These are phyloP conservation scores for Rhodotorula graminis DNA, from an alignment of 768 basidiomycete genomes.

Conservation along the genomic window DNA sequence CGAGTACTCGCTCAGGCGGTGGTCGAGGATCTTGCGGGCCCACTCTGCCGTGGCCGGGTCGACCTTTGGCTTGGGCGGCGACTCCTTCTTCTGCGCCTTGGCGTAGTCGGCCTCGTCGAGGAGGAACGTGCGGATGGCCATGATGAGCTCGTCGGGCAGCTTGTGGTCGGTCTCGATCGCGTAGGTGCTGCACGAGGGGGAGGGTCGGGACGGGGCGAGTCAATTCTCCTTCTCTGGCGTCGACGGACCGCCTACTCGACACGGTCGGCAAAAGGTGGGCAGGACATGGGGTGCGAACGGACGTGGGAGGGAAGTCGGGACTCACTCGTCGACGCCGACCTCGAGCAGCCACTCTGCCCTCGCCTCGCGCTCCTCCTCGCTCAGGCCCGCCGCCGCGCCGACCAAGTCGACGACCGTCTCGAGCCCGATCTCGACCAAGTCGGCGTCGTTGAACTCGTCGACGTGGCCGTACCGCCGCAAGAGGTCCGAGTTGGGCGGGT, in stretches of 20 bases:
- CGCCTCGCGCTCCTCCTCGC: slow-evolving; percentile 50
- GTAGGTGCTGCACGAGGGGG: slow-evolving; percentile 52
- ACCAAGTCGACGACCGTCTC: slow-evolving; percentile 40
- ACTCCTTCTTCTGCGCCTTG: slow-evolving; percentile 59
- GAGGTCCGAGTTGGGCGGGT: slow-evolving; percentile 82
- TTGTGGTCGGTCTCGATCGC: slow-evolving; percentile 54
- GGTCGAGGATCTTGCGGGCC: slow-evolving; percentile 53
- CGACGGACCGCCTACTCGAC: too few species aligned
- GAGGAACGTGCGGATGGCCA: slow-evolving; percentile 63
- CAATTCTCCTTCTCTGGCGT: too few species aligned
- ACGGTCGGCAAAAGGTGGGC: too few species aligned
- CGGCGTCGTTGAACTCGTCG: slow-evolving; percentile 53
- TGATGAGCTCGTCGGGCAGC: slow-evolving; percentile 58
- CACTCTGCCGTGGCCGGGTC: slow-evolving; percentile 55
- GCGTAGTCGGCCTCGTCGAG: slow-evolving; percentile 59
- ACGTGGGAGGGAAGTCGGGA: neutral
- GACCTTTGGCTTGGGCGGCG: slow-evolving; percentile 67
- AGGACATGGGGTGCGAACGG: too few species aligned
- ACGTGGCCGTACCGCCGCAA: slow-evolving; percentile 92
- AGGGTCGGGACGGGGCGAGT: too few species aligned
- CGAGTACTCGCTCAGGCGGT: slow-evolving; percentile 57
- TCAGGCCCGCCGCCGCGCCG: slow-evolving; percentile 14
- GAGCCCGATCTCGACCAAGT: slow-evolving; percentile 41
- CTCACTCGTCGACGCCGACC: slow-evolving; percentile 78
- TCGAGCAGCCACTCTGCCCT: slow-evolving; percentile 93